Base-by-base conservation (phyloP, 2,329 filamentous ascomycete genomes). In the Cadophora malorum region DNA sequence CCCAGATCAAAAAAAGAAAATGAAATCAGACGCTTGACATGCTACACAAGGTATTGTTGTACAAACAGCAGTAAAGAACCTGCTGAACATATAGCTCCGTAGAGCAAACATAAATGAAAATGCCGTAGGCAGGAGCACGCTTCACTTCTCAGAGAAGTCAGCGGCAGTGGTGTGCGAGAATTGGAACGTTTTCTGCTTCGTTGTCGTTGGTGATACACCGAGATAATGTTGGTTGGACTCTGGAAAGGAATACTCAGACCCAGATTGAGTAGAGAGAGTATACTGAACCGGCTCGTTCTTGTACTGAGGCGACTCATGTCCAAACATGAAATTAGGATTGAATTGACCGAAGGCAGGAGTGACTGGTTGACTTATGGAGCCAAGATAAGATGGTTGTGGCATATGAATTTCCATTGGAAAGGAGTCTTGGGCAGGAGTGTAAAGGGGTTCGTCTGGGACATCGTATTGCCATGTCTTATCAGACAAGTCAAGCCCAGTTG, bases 161-260 rank as follows among this genome's bases (percentile, higher is more conserved):
- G 76, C 76, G 19, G 74, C 66, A 8, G 76, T 78, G 19, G 71
- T 74, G 53, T 78, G 76, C 19, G 74, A 77, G 59, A 78, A 78
- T 65, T 77, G 76, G 50, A 77, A 78, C 16, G 72, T 76, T 67
- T 76, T 76, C 56, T 77, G 75, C 59, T 75, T 75, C 3, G 68
- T 70, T 55, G 69, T 69, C 25, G 74, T 68, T 7, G 75, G 71
- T 12, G 72, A 72, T 59, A 73, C 61, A n/a, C 67, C 69, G 19
- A 68, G 31, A 2, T 52, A 55, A 33, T 71, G 72, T n/a, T 65
- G 65, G 4, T 69, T 64, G 4, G 53, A 47, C 21, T 76, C 74
- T 3, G 73, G 72, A 63, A 76, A 77, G 1, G 71, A 60, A 53
- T 77, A 77, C 58, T 77, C 76, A 1, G 72, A 64, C 4, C 71